Base-by-base conservation (phyloP, 768 basidiomycete genomes). In the Exsudoporus frostii region DNA sequence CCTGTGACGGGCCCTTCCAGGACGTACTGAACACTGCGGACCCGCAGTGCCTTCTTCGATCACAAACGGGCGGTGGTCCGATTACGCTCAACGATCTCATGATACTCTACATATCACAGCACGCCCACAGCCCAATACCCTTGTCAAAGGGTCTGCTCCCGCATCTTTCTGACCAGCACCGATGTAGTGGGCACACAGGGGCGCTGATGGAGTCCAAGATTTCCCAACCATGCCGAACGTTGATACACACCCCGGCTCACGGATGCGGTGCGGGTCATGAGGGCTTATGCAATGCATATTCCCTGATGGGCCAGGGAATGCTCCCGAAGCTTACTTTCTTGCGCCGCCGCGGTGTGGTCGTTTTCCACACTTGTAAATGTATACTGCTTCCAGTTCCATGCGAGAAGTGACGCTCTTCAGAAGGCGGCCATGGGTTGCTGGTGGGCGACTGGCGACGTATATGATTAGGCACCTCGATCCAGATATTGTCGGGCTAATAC, bases 11-110 rank as follows among this genome's bases (percentile, higher is more conserved):
- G 49, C 51, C 45, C 39, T 61, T 56, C 46, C 13, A 34, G 45
- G 65, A 61, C 59, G 61, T 58, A 64, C 53, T 57, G 40, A 45
- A 42, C 24, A 51, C 53, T 60, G 50, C 46, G 46, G 36, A 50
- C 44, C 33, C 51, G 52, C 59, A 65, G 62, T 37, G 56, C 48
- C 65, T 67, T 61, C 62, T 56, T 52, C 59, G 56, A 67, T 65
- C 65, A 48, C 33, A 24, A 36, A 37, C 34, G 48, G 43, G 44
- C 40, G 49, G 55, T 34, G 60, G 52, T 48, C 44, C n/a, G 51
- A 57, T 62, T 55, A 57, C 61, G 53, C 60, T 53, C 57, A 40
- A 22, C 50, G 46, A 61, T 56, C 38, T 42, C 43, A 53, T 57
- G 48, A 55, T 57, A 51, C 32, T n/a, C n/a, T 43, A 56, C 45